These are phyloP conservation scores for Cladorrhinum sp. DNA, from an alignment of 2,329 filamentous ascomycete species.

Conservation along the genomic window DNA sequence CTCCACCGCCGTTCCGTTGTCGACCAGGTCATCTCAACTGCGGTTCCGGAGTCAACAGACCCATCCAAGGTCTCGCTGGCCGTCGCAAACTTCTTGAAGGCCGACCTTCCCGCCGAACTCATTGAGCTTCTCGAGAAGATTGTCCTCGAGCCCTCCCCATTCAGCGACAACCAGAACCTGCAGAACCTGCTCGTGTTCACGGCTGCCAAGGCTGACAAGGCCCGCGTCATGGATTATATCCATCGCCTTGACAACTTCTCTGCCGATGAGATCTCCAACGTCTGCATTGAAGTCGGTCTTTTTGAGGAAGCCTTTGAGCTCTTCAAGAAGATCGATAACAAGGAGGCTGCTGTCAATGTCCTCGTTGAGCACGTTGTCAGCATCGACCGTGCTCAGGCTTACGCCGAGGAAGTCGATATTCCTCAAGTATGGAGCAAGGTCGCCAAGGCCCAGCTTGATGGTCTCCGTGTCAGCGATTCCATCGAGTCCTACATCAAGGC, in stretches of 20 bases:
- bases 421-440: slow-evolving; percentile 98
- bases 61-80: slow-evolving; percentile 93
- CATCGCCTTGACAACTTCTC: slow-evolving; percentile 86
- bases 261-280: slow-evolving; percentile 84
- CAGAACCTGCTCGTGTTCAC: slow-evolving; percentile 97
- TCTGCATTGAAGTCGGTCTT: slow-evolving; percentile 92
- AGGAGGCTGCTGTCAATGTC: slow-evolving; percentile 81
- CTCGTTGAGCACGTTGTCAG: slow-evolving; percentile 95
- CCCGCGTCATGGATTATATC: slow-evolving; percentile 93
- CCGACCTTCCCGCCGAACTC: slow-evolving; percentile 86
- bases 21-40: slow-evolving; percentile 93
- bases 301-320: slow-evolving; percentile 98
- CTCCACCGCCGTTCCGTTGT: slow-evolving; percentile 89
- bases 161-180: slow-evolving; percentile 94
- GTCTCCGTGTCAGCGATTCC: slow-evolving; percentile 84
- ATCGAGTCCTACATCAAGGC: slow-evolving; percentile 98
- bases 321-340: slow-evolving; percentile 95
- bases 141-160: slow-evolving; percentile 96
- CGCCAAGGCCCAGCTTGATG: slow-evolving; percentile 95
- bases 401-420: slow-evolving; percentile 88
- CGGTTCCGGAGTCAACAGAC: slow-evolving; percentile 87
- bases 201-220: slow-evolving; percentile 93
- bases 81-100: slow-evolving; percentile 86
- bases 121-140: slow-evolving; percentile 99
- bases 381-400: slow-evolving; percentile 94